Base-by-base conservation (phyloP, 495 filamentous ascomycete genomes). In the Sphaerosporella brunnea region DNA sequence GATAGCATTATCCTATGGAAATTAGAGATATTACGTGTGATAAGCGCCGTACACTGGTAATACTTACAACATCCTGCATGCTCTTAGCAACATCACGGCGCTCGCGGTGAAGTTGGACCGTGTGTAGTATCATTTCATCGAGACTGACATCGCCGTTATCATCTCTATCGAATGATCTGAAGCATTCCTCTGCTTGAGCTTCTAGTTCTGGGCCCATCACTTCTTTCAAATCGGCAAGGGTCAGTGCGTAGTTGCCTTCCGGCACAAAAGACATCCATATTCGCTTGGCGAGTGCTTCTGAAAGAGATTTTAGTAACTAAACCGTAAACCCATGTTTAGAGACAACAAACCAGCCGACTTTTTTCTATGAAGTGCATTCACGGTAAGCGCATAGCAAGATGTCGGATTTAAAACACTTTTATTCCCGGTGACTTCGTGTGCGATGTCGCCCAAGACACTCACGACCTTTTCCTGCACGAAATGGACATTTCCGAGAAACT, bases 241-340 rank as follows among this genome's bases (percentile, higher is more conserved):
- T 86, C 23, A 97, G 68, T 4, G 80, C 66, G 34, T 93, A 80
- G 35, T 77, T 76, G 37, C 83, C 88, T 62, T 95, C 87, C 13
- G 86, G 75, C 9, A 95, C 90, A 60, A 95, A 95, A 1, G 85
- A 93, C 84, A 94, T 93, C 90, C 90, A 97, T 49, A 97, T 76
- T 61, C 90, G 78, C 52, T 75, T 79, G 4, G 86, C 90, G 50
- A 97, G 65, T 21, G 88, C 90, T 24, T 32, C 28, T 5, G 28
- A 32, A 64, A n/a, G n/a, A n/a, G n/a, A n/a, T n/a, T n/a, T n/a
- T n/a, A n/a, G n/a, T n/a, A n/a, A n/a, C n/a, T n/a, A n/a, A n/a
- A n/a, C n/a, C n/a, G n/a, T n/a, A n/a, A n/a, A n/a, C n/a, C n/a
- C n/a, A n/a, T n/a, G n/a, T n/a, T n/a, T n/a, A n/a, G n/a, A n/a